A percentile compares a stretch with the other conserved stretches of the same genome.
phyloP scores from a whole-genome alignment of 2,329 filamentous ascomycete genomes.

The Trichothecium roseum region DNA sequence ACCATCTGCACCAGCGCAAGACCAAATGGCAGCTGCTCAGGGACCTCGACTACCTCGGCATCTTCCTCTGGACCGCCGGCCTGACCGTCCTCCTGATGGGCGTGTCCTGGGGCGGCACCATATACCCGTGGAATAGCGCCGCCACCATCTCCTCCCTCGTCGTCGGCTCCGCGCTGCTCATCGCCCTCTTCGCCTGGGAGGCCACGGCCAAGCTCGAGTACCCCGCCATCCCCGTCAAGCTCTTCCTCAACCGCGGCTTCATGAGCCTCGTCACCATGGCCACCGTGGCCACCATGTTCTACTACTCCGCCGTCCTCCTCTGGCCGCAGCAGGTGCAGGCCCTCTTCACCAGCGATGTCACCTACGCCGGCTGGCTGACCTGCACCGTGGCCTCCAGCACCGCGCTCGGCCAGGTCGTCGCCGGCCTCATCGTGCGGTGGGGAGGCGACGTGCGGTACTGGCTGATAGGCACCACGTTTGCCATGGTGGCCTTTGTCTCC shows the following conservation, averaged over 20 bases:
- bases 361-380: slow-evolving; percentile 25
- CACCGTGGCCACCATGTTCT: slow-evolving; percentile 18
- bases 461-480: slow-evolving; percentile 24
- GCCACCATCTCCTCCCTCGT: slow-evolving; percentile 26
- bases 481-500: slow-evolving; percentile 24
- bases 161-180: slow-evolving; percentile 19
- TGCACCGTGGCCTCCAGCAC: slow-evolving; percentile 23
- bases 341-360: slow-evolving; percentile 22
- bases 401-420: slow-evolving; percentile 20
- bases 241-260: slow-evolving; percentile 25
- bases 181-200: slow-evolving; percentile 26
- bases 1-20: slow-evolving; percentile 18
- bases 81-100: slow-evolving; percentile 34
- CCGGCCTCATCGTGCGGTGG: slow-evolving; percentile 20
- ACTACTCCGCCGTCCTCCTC: slow-evolving; percentile 17
- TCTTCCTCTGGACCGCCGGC: slow-evolving; percentile 32
- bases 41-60: slow-evolving; percentile 15
- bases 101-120: slow-evolving; percentile 30
- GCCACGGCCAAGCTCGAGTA: slow-evolving; percentile 22
- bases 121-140: slow-evolving; percentile 31
- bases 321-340: slow-evolving; percentile 24
- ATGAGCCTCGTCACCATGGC: slow-evolving; percentile 23
- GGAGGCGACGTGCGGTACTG: slow-evolving; percentile 24
- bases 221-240: slow-evolving; percentile 23
- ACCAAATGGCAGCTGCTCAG: slow-evolving; percentile 11